These are phyloP conservation scores for Solanum boliviense DNA, from an alignment of 257 asterid genomes.

Conservation along the genomic window DNA sequence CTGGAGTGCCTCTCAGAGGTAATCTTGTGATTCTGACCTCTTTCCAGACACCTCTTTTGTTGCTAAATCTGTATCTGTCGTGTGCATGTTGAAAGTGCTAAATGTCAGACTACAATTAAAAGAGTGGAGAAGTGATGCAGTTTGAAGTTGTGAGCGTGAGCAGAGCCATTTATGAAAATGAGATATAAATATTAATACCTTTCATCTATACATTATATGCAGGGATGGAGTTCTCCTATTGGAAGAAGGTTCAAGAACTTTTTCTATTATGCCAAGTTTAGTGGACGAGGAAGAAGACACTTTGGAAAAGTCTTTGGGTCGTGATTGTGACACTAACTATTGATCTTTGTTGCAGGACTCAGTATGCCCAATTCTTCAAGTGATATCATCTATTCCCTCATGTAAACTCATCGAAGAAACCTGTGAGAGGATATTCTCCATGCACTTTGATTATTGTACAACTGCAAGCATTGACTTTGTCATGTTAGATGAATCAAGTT, in stretches of 20 bases:
- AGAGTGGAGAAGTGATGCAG: slow-evolving; percentile 49
- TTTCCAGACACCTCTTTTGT: background rate
- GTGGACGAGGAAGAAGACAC: slow-evolving; percentile 75
- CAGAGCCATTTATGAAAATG: slow-evolving; percentile 29
- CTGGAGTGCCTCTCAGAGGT: slow-evolving; percentile 90
- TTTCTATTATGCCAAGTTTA: slow-evolving; percentile 81
- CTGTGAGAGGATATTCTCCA: slow-evolving; percentile 75
- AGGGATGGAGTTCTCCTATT: slow-evolving; percentile 83
- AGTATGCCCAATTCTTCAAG: slow-evolving; percentile 81
- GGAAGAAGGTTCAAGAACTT: slow-evolving; percentile 80
- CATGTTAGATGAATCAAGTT: slow-evolving; percentile 70
- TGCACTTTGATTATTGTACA: slow-evolving; percentile 91
- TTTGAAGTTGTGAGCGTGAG: slow-evolving; percentile 36
- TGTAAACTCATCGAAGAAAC: slow-evolving; percentile 92
- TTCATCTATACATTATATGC: slow-evolving; percentile 77
- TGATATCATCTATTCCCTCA: slow-evolving; percentile 69
- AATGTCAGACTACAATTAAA: slow-evolving; percentile 26
- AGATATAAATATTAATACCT: slow-evolving; percentile 46
- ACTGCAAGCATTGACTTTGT: slow-evolving; percentile 81
- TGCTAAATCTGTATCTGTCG: background rate
- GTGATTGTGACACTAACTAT: slow-evolving; percentile 35
- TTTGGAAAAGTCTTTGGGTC: slow-evolving; percentile 47
- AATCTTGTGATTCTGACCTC: slow-evolving; percentile 8
- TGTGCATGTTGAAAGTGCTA: slow-evolving; percentile 15
- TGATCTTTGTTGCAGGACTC: slow-evolving; percentile 89